Conservation (phyloP, 2,329 filamentous ascomycete species). For the Sporothrix mexicana region DNA sequence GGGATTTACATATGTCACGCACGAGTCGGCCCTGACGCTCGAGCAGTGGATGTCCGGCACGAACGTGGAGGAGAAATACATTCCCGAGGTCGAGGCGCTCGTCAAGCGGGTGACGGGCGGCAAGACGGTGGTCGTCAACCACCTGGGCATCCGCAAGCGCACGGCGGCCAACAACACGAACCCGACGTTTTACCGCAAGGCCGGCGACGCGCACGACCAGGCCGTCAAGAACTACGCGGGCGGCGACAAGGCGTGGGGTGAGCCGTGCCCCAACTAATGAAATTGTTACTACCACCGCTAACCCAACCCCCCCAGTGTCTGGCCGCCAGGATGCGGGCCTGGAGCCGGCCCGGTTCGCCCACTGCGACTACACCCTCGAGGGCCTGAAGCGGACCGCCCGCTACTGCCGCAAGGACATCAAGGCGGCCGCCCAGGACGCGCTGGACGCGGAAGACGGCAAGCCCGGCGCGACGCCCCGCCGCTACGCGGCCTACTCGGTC, state of each 20-base stretch:
- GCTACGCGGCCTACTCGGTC: slow-evolving; percentile 24
- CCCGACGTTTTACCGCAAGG: slow-evolving; percentile 30
- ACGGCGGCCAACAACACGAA: slow-evolving; percentile 22
- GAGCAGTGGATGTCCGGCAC: slow-evolving; percentile 21
- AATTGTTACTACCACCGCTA: neutral
- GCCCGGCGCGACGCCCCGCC: neutral
- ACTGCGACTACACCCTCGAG: slow-evolving; percentile 26
- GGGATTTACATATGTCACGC: slow-evolving; percentile 19
- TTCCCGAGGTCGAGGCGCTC: slow-evolving; percentile 26
- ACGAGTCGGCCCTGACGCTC: slow-evolving; percentile 8
- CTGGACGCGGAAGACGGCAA: slow-evolving; percentile 24
- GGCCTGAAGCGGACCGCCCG: slow-evolving; percentile 19
- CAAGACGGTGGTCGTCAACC: slow-evolving; percentile 27
- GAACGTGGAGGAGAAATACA: slow-evolving; percentile 21
- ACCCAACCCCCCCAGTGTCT: neutral
- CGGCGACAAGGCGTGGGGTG: slow-evolving; percentile 25
- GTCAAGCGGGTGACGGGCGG: slow-evolving; percentile 16
- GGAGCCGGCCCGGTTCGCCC: slow-evolving; percentile 27
- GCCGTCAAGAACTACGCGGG: slow-evolving; percentile 26
- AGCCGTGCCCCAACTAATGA: neutral
- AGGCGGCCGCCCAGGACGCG: slow-evolving; percentile 10
- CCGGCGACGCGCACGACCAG: slow-evolving; percentile 28
- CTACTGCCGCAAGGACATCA: slow-evolving; percentile 29
- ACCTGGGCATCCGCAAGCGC: slow-evolving; percentile 31
- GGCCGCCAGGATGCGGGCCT: slow-evolving; percentile 24